Conservation (phyloP, 192 early-diverging fungal species). For the Entomortierella lignicola region DNA sequence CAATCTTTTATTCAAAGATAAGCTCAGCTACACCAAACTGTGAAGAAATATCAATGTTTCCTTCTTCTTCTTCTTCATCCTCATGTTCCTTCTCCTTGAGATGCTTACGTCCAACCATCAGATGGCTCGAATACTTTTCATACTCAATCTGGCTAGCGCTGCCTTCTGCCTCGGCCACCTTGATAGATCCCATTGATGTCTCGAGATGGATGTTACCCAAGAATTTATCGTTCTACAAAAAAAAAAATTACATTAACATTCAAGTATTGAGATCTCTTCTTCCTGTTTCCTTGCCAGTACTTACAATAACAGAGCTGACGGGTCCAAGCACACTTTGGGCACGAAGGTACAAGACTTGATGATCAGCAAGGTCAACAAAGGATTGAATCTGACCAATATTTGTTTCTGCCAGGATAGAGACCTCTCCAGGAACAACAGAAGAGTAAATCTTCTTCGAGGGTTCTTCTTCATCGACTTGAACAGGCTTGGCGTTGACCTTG, state of each 20-base stretch:
- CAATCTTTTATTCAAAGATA: slow-evolving; percentile 2
- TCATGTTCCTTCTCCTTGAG: neutral
- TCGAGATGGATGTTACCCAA: neutral
- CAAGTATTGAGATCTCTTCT: too few relatives aligned
- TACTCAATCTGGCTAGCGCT: slow-evolving; percentile 13
- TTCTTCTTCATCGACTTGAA: neutral
- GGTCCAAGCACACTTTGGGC: neutral
- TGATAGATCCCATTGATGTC: neutral
- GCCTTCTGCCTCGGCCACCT: neutral
- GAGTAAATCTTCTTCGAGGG: neutral
- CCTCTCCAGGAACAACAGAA: neutral
- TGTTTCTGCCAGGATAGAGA: neutral
- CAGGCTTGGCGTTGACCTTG: neutral
- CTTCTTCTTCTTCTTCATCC: slow-evolving; percentile 1
- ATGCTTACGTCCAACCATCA: slow-evolving; percentile 2
- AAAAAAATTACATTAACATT: neutral
- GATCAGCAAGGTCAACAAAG: neutral
- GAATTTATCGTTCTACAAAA: slow-evolving; percentile 8
- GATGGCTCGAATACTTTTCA: neutral
- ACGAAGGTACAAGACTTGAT: slow-evolving; percentile 2
- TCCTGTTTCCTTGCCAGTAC: neutral
- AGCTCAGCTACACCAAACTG: neutral
- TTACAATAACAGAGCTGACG: slow-evolving; percentile 3
- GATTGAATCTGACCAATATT: neutral
- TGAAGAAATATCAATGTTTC: neutral